Conservation (phyloP, 106 monocot species). For the Dendrobium chrysotoxum region DNA sequence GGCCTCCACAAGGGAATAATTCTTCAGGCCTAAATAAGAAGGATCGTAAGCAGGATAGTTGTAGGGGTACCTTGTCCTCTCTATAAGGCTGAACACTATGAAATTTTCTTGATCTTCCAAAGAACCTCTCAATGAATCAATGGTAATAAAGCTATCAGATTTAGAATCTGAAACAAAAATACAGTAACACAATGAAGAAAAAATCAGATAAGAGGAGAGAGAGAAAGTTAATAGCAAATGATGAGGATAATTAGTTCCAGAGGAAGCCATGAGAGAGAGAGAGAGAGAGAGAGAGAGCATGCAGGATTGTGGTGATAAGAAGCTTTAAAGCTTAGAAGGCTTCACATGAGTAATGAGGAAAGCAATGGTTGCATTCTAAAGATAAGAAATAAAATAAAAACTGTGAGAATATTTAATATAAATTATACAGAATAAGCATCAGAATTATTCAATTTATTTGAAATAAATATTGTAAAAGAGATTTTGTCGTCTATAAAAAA, state of each 20-base stretch:
- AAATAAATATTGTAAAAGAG: no score
- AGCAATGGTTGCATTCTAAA: not conserved
- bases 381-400: no score
- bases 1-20: slow-evolving; percentile 31
- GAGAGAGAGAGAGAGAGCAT: slow-evolving; percentile 5
- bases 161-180: not conserved
- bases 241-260: not conserved
- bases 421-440: no score
- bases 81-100: slow-evolving; percentile 72
- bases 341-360: not conserved
- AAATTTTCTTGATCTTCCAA: slow-evolving; percentile 58
- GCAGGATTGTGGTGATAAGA: no score
- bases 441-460: no score
- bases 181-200: not conserved
- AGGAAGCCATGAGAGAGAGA: slow-evolving; percentile 8
- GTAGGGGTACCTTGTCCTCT: slow-evolving; percentile 39
- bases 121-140: slow-evolving; percentile 47
- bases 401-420: no score
- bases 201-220: not conserved
- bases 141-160: slow-evolving; percentile 5
- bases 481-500: no score
- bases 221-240: not conserved
- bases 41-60: slow-evolving; percentile 39
- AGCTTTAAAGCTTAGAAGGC: no score
- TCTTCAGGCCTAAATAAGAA: not conserved